Evolutionary conservation across 805 yeast species (phyloP), one percentile per base, ranked within the genome.

Genomic region (Wickerhamomyces alni): DNA sequence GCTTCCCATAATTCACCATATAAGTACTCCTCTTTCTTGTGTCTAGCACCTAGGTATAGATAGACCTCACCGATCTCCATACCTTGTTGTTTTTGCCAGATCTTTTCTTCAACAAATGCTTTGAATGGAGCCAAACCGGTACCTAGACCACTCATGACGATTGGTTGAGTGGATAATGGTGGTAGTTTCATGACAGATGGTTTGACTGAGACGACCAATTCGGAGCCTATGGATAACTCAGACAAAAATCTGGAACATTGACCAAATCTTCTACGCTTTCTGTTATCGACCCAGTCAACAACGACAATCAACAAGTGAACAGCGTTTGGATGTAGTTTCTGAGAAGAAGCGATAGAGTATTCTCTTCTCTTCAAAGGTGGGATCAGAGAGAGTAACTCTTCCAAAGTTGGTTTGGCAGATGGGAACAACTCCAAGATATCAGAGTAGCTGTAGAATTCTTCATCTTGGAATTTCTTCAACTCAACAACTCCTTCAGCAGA

Each of bases 1-100:
- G 96, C 96, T 69, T 91, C 98, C 95, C 96, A 91, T 50, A 88
- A 71, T 66, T 91, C 98, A 59, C 98, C 98, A 57, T 91, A 88
- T 57, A 91, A 74, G 57, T 91, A 91, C 67, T 91, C 98, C 66
- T 91, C 95, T 62, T 85, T 82, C 69, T 82, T 85, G 67, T 91
- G 97, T 69, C 98, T 84, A 34, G 97, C 86, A 50, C 98, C 98
- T 64, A 91, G 66, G 69, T 77, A 91, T 55, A 91, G 69, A 70
- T 75, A 89, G 41, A 89, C 77, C 40, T 84, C 91, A 37, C 98
- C 98, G 60, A 91, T 86, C 51, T 82, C 85, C 60, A 74, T 61
- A 37, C 98, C 98, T 61, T 88, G 95, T 52, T 82, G 75, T 57
- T 81, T 71, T 69, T 91, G 98, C 87, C 91, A 88, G 57, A 82